Evolutionary conservation across 2,329 filamentous ascomycete species (phyloP), one percentile per base, ranked within the genome.

Genomic region (Triangularia verruculosa): DNA sequence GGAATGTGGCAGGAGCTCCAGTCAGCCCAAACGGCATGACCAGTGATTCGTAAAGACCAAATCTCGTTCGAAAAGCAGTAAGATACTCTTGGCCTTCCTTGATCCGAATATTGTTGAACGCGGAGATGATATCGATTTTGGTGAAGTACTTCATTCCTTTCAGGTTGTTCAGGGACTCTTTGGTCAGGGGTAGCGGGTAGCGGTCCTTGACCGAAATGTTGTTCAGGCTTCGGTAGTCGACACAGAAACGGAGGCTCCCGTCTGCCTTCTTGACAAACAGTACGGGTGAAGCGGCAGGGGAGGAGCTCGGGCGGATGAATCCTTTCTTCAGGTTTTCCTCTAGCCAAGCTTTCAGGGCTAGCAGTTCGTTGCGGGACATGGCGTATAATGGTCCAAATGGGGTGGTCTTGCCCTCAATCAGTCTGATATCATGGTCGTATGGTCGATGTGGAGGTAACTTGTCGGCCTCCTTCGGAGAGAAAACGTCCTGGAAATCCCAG

Each of bases 211-310:
- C 70, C 3, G 70, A 77, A n/a, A 76, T 64, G 0, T 64, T 62
- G 58, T 78, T 79, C 0, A 78, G 65, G 0, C 34, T 64, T 58
- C 69, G 56, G 66, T 78, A 79, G 62, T 79, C 69, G 5, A 78
- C 67, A 66, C 67, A 78, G 51, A 78, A 59, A 20, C 67, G 63
- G 8, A 75, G 60, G 7, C 63, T 67, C 2, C 71, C 64, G 56
- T 72, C 69, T 4, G 70, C 70, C 65, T 77, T 78, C 25, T 58
- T 64, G 22, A 74, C 64, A 68, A 77, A 76, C 0, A 77, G 64
- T 4, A 77, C 68, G 20, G 54, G 54, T 34, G 13, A 8, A 11
- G 7, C 32, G 32, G 32, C 13, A 34, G 27, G 27, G 27, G 5
- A 5, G 9, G 27, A 5, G 27, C 27, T 28, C 9, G 4, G 5